A percentile compares a stretch with the other conserved stretches of the same genome.
phyloP scores from a whole-genome alignment of 768 basidiomycete species.

The Boletellus ananiceps region DNA sequence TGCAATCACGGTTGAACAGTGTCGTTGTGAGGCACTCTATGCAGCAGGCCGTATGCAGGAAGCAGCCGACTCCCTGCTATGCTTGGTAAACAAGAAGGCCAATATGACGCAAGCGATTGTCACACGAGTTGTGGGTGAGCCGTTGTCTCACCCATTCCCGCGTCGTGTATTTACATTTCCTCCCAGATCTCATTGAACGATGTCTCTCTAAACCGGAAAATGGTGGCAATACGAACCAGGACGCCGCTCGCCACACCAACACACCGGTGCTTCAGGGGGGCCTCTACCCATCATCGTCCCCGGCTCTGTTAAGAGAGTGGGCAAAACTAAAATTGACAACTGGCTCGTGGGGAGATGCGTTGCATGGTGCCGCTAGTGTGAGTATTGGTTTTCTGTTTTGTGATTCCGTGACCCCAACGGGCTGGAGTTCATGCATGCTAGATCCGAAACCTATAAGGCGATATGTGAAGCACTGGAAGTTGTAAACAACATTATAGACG shows the following conservation, averaged over 20 bases:
- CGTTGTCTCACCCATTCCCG: too few species aligned
- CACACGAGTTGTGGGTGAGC: too few species aligned
- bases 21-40: conserved; percentile 2
- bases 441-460: not conserved
- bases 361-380: not conserved
- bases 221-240: too few species aligned
- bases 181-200: not conserved
- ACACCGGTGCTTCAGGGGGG: too few species aligned
- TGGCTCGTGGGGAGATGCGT: conserved; percentile 4
- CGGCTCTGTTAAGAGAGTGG: not conserved
- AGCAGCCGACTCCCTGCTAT: too few species aligned
- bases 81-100: too few species aligned
- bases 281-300: too few species aligned
- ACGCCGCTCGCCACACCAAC: too few species aligned
- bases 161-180: too few species aligned
- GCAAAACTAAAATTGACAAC: not conserved
- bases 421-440: not conserved
- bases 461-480: not conserved
- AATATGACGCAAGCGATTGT: too few species aligned
- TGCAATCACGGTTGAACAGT: not conserved
- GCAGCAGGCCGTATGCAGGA: too few species aligned
- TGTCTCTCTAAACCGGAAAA: not conserved
- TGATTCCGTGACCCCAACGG: not conserved
- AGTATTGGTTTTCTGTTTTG: not conserved
- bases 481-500: not conserved